Percentiles rank a stretch among this genome's conserved stretches.
Evolutionary conservation across 805 yeast genomes (phyloP).

Genomic region (Pichia paraexigua): DNA sequence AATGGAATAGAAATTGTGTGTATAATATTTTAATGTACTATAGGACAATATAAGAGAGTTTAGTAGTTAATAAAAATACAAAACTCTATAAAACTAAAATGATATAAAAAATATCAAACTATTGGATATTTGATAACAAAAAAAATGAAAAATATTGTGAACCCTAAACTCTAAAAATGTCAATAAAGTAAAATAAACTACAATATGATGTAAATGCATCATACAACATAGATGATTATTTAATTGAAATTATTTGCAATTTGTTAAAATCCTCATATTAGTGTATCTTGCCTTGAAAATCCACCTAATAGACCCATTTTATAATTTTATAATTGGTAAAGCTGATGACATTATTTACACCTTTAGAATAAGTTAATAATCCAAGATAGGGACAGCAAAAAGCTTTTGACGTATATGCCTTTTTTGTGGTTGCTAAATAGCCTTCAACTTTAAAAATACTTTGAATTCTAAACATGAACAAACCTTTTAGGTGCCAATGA

Average conservation of each 20-base stretch:
- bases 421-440: constrained; percentile 46
- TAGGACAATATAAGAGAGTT: background rate
- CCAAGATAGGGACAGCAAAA: constrained; percentile 46
- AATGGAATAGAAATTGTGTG: background rate
- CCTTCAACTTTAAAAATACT: constrained; percentile 43
- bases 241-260: constrained; percentile 18
- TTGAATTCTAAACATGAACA: constrained; percentile 43
- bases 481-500: constrained; percentile 6
- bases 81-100: background rate
- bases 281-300: constrained; percentile 53
- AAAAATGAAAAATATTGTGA: too few relatives aligned
- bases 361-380: background rate
- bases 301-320: constrained; percentile 50
- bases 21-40: background rate
- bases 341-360: background rate
- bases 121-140: too few relatives aligned
- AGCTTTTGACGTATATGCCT: constrained; percentile 45
- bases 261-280: constrained; percentile 20
- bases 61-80: background rate
- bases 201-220: too few relatives aligned
- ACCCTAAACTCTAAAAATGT: background rate
- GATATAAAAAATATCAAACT: background rate
- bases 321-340: constrained; percentile 15
- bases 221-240: background rate
- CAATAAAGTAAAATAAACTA: background rate